Evolutionary conservation across 306 rosid species (phyloP).

Genomic region (Cucurbita maxima): DNA sequence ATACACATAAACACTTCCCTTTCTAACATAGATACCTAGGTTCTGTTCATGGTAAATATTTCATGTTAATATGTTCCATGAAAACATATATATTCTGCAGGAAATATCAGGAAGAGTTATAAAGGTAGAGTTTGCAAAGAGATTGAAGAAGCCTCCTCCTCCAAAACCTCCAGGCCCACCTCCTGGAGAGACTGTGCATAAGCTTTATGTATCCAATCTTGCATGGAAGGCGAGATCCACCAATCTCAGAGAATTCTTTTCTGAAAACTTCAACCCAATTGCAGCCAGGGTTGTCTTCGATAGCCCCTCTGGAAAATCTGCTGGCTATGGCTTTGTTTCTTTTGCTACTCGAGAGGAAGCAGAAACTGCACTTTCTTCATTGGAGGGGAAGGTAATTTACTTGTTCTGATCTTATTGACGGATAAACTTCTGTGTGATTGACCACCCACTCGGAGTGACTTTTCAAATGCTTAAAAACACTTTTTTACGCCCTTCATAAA

Average conservation of each 20-base stretch:
- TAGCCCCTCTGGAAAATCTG: conserved; percentile 42
- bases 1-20: neutral
- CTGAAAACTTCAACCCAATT: conserved; percentile 59
- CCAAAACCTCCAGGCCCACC: conserved; percentile 31
- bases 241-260: conserved; percentile 52
- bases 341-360: conserved; percentile 65
- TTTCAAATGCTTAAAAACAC: no score
- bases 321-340: conserved; percentile 81
- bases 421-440: neutral
- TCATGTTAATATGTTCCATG: neutral
- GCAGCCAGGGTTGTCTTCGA: conserved; percentile 78
- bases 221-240: conserved; percentile 72
- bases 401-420: neutral
- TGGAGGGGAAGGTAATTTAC: conserved; percentile 62
- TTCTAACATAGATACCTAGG: neutral
- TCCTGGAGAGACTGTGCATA: conserved; percentile 41
- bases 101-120: conserved; percentile 56
- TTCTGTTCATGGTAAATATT: neutral
- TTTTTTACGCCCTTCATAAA: no score
- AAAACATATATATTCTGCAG: conserved; percentile 17
- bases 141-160: conserved; percentile 59
- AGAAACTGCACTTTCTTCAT: conserved; percentile 50
- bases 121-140: conserved; percentile 54
- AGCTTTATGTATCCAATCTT: conserved; percentile 57
- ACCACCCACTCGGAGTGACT: no score